Percentiles rank a stretch among this genome's conserved stretches.
Conservation (phyloP, 495 filamentous ascomycete species). For the Poronia punctata region DNA sequence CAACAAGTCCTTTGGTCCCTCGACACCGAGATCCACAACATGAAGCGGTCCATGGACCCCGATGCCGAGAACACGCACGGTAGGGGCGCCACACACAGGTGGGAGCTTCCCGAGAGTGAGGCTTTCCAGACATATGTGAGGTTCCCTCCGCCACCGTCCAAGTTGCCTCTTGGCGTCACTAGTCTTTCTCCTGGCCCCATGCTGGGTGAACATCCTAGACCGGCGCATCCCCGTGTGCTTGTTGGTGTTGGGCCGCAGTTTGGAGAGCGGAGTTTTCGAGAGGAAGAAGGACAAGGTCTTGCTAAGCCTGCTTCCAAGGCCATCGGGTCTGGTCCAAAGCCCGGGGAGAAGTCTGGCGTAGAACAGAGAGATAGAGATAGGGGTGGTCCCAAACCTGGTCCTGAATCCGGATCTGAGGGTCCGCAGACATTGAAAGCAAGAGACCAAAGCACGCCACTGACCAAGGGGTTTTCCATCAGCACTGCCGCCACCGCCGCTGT, state of each 20-base stretch:
- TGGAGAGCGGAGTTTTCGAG: constrained; percentile 1
- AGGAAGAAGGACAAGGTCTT: neutral
- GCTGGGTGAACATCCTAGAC: constrained; percentile 10
- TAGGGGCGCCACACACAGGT: constrained; percentile 2
- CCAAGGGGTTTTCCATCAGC: too few species aligned
- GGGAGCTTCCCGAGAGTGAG: neutral
- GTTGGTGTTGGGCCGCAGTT: constrained; percentile 7
- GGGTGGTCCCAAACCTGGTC: too few species aligned
- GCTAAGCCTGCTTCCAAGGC: neutral
- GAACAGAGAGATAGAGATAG: too few species aligned
- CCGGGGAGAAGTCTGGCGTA: too few species aligned
- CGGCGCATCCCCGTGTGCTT: constrained; percentile 11
- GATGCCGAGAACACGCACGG: neutral
- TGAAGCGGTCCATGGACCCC: neutral
- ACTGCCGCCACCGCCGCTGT: too few species aligned
- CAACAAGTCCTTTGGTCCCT: constrained; percentile 14
- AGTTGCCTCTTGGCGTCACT: constrained; percentile 13
- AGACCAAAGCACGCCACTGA: too few species aligned
- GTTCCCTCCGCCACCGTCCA: neutral
- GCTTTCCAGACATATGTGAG: constrained; percentile 5
- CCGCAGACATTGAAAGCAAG: too few species aligned
- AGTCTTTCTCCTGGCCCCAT: constrained; percentile 5
- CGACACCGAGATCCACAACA: constrained; percentile 10
- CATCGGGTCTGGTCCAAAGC: too few species aligned
- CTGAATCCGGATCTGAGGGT: too few species aligned